Base-by-base conservation (phyloP, 129 eudicot genomes). In the Chrysanthemum seticuspe region DNA sequence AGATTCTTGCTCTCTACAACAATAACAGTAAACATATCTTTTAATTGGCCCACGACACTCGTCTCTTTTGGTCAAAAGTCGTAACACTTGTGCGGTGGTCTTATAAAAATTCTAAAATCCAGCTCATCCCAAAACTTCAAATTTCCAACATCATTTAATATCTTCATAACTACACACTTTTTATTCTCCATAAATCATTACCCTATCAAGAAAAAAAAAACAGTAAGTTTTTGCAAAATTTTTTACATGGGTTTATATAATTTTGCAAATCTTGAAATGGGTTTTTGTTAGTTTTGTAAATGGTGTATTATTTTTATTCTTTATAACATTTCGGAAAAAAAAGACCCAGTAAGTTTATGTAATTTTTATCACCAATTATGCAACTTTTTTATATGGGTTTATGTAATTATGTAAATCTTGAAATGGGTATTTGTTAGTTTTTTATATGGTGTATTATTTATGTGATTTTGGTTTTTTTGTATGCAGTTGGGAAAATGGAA, bases 231-330 rank as follows among this genome's bases (percentile, higher is more conserved):
- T 4, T 29, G 19, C 12, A 25, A 10, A 65, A 54, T 47, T 65
- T 65, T 21, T 16, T 11, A 63, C 6, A 57, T 44, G 73, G 73
- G 58, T 66, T 44, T 40, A 23, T 62, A 23, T 10, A 49, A 52
- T 53, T 78, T 10, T 70, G 48, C 64, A 5, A 50, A 78, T 78
- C 72, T 78, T 16, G 61, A 78, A 19, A 29, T 15, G 76, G 81
- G 72, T 15, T 44, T 75, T 44, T 62, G 23, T 52, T n/a, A 62
- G 14, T 62, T 62, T 62, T 29, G 18, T 25, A 12, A 12, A 25
- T 12, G 14, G 36, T 21, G 64, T 58, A 10, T 49, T 29, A 34
- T 15, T 62, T 61, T 61, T 13, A 7, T 61, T 61, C 5, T 51
- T 13, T 13, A 29, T 61, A 61, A 10, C 40, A 12, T 10, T 61